Conservation (phyloP, 371 early-diverging fungal species). For the Mortierella sp. region DNA sequence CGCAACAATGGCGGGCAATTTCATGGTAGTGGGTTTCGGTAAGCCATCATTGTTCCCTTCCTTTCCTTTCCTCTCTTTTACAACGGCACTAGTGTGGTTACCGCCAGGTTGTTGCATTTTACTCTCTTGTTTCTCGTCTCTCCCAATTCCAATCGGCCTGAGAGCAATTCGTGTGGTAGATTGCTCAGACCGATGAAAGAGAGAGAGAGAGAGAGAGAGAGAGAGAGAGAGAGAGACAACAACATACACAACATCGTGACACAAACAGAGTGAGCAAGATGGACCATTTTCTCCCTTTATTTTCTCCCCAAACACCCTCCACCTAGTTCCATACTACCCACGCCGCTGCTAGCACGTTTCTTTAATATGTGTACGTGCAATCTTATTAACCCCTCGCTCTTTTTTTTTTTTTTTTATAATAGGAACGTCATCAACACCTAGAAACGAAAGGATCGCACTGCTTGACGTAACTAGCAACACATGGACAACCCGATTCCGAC, state of each 20-base stretch:
- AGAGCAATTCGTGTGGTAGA: slow-evolving; percentile 4
- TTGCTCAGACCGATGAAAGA: neutral
- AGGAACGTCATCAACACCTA: slow-evolving; percentile 32
- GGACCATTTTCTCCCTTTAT: neutral
- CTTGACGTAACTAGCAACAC: slow-evolving; percentile 43
- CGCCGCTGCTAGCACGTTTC: neutral
- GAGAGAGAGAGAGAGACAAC: neutral
- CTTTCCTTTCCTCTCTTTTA: neutral
- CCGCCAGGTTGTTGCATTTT: neutral
- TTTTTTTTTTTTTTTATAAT: neutral
- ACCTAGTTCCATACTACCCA: neutral
- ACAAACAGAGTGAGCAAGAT: neutral
- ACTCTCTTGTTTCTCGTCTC: neutral
- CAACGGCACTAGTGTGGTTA: neutral
- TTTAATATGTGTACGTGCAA: neutral
- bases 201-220: neutral
- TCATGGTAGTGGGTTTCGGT: slow-evolving; percentile 53
- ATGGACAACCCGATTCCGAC: slow-evolving; percentile 35
- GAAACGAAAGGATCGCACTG: slow-evolving; percentile 24
- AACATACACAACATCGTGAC: slow-evolving; percentile 6
- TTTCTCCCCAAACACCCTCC: neutral
- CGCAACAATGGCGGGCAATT: slow-evolving; percentile 36
- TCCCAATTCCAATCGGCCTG: slow-evolving; percentile 1
- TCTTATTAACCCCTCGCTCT: neutral
- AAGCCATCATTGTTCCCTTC: slow-evolving; percentile 7